These are phyloP conservation scores for Eucalyptus tenuipes DNA, from an alignment of 345 rosid genomes.

Conservation along the genomic window DNA sequence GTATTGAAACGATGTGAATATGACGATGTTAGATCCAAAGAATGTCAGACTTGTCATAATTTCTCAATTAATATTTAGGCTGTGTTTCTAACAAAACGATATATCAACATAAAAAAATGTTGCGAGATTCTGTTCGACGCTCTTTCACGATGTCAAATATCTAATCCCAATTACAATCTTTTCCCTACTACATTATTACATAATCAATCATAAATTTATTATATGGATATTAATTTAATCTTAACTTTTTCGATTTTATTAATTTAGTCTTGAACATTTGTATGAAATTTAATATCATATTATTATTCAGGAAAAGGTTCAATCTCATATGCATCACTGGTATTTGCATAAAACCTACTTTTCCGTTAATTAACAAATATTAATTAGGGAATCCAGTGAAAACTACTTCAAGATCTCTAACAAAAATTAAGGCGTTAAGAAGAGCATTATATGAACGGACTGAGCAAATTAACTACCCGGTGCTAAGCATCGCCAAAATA, in stretches of 20 bases:
- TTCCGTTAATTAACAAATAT: background rate
- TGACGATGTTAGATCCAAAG: background rate
- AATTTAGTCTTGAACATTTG: background rate
- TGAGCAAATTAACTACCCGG: background rate
- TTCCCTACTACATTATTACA: background rate
- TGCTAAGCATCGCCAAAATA: background rate
- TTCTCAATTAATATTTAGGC: background rate
- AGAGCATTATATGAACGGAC: background rate
- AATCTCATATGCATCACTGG: background rate
- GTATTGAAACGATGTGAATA: background rate
- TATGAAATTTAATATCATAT: background rate
- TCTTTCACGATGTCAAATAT: background rate
- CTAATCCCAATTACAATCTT: background rate
- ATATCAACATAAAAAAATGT: fast-evolving
- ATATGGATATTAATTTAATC: background rate
- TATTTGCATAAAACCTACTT: background rate
- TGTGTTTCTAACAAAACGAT: fast-evolving
- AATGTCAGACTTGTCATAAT: fast-evolving
- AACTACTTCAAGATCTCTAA: background rate
- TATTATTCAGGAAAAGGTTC: background rate
- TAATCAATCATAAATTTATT: background rate
- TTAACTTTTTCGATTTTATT: fast-evolving
- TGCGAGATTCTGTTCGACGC: fast-evolving
- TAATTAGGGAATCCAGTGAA: background rate
- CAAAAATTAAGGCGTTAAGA: background rate